Base-by-base conservation (phyloP, 2,329 filamentous ascomycete species). In the Colletotrichum sp. region DNA sequence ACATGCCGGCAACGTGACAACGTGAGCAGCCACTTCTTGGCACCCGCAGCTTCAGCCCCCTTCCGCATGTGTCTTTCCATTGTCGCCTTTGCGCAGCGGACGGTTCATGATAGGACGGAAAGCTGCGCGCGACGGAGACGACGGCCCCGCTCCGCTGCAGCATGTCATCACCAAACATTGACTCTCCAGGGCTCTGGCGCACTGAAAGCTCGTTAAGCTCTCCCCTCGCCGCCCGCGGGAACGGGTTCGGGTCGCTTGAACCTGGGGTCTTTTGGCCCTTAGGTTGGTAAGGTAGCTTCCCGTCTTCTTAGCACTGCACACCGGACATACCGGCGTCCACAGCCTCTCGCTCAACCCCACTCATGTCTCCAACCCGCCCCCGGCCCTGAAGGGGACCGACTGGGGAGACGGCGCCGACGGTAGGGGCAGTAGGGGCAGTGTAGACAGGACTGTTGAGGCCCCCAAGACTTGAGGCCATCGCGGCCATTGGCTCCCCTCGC, bases 91-190 rank as follows among this genome's bases (percentile, higher is more conserved):
- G 67, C 70, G 62, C 70, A 57, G 73, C 70, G 70, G 64, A 39
- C 68, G 48, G 22, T 30, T 36, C 34, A 15, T 68, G 70, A 68
- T 69, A 73, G 70, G 65, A 55, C 48, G 65, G 32, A 28, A 16
- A 68, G 26, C 15, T 24, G 32, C 34, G 24, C 34, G 59, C 32
- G 22, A 64, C 59, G 63, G 70, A 34, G 30, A 63, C 22, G 26
- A 67, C 73, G 73, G 70, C 73, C 70, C 73, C 73, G 59, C 70
- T 34, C 73, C 70, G 64, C 69, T 75, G 73, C 73, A 75, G 26
- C 70, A 73, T 75, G 73, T 75, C 73, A 75, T 73, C 73, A 75
- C 64, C n/a, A 24, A 55, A 68, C 73, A 68, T 24, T 18, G 30
- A n/a, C 22, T 57, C 22, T 60, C 62, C 52, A 30, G 39, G 72